Evolutionary conservation across 169 alveolate species (phyloP).

Genomic region (Plasmodium blacklocki): DNA sequence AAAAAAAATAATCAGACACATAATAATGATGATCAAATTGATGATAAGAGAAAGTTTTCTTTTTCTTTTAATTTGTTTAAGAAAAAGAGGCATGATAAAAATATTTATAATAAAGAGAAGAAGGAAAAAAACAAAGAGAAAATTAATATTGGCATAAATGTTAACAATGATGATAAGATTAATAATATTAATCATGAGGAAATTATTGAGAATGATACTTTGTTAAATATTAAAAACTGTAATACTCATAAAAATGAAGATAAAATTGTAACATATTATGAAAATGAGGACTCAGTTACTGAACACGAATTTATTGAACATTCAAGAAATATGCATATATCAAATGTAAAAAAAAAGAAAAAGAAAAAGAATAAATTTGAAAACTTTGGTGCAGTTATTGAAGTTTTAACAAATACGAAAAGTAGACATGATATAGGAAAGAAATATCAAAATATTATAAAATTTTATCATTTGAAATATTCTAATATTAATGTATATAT

Average conservation of each 20-base stretch:
- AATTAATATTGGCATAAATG: background rate
- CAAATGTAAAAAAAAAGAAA: slow-evolving; percentile 1
- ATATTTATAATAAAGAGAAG: background rate
- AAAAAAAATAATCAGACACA: slow-evolving; percentile 9
- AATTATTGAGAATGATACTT: background rate
- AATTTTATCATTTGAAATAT: slow-evolving; percentile 51
- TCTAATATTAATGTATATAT: slow-evolving; percentile 58
- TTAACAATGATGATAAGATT: background rate
- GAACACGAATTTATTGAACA: slow-evolving; percentile 17
- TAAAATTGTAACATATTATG: background rate
- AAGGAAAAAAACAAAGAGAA: background rate
- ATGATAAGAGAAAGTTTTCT: slow-evolving; percentile 76
- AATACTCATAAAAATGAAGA: background rate
- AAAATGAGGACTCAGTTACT: background rate
- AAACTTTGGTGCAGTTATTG: slow-evolving; percentile 75
- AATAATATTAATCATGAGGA: background rate
- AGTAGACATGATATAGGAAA: slow-evolving; percentile 76
- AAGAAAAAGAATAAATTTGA: slow-evolving; percentile 69
- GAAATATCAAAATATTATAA: slow-evolving; percentile 47
- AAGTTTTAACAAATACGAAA: slow-evolving; percentile 73
- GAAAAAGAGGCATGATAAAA: slow-evolving; percentile 33
- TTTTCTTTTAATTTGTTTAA: slow-evolving; percentile 68
- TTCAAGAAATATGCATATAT: background rate
- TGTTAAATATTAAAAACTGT: background rate
- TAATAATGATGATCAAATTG: slow-evolving; percentile 78